Conservation (phyloP, 768 basidiomycete species). For the Phlegmacium glaucopus region DNA sequence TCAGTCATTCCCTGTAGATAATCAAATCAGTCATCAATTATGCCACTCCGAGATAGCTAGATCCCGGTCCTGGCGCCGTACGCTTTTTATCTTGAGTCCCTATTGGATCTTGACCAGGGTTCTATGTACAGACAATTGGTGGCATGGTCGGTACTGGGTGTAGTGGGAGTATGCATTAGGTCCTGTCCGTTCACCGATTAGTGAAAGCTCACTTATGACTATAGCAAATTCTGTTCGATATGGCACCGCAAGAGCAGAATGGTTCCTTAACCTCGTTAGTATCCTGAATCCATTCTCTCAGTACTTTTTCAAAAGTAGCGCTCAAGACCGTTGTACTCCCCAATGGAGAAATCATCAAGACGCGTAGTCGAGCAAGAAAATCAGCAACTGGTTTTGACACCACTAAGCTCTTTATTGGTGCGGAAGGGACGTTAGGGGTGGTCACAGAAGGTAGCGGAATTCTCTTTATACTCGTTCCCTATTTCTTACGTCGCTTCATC, state of each 20-base stretch:
- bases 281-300: background rate
- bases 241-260: conserved; percentile 84
- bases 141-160: conserved; percentile 90
- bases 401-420: conserved; percentile 87
- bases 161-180: conserved; percentile 62
- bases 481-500: background rate
- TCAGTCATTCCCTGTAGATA: background rate
- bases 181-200: background rate
- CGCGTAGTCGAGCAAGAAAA: conserved; percentile 74
- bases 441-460: conserved; percentile 68
- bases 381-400: conserved; percentile 86
- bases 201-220: background rate
- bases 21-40: background rate
- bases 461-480: background rate
- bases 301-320: background rate
- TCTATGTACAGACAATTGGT: conserved; percentile 60
- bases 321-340: conserved; percentile 76
- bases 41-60: conserved; percentile 40
- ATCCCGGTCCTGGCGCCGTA: conserved; percentile 71
- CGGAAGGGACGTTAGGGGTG: conserved; percentile 86
- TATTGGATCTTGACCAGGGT: conserved; percentile 1
- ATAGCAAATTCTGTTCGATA: conserved; percentile 80
- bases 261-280: conserved; percentile 79
- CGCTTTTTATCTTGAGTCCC: conserved; percentile 17
- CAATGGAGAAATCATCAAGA: conserved; percentile 84